Evolutionary conservation across 2,329 filamentous ascomycete species (phyloP).

Genomic region (Juglanconis juglandina): DNA sequence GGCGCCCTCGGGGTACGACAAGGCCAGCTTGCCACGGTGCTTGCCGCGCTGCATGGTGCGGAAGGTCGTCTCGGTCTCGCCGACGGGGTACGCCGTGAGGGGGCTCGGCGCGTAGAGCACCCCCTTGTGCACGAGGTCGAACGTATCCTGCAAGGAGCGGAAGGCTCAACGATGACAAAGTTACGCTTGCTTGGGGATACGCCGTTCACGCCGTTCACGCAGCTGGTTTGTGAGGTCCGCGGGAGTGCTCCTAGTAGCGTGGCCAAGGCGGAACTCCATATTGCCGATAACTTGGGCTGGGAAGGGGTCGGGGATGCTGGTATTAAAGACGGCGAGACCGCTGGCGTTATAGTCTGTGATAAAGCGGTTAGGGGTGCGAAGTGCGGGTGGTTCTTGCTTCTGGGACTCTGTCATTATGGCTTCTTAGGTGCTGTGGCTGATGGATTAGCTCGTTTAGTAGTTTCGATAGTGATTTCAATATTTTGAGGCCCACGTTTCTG

Average conservation of each 20-base stretch:
- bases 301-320: slow-evolving; percentile 22
- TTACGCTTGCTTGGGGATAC: too few relatives aligned
- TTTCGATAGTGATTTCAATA: too few relatives aligned
- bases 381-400: neutral
- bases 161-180: too few relatives aligned
- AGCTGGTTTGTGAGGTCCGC: slow-evolving; percentile 39
- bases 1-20: neutral
- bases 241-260: slow-evolving; percentile 46
- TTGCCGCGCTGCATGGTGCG: slow-evolving; percentile 28
- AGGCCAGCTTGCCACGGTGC: neutral
- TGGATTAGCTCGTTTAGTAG: too few relatives aligned
- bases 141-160: too few relatives aligned
- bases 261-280: slow-evolving; percentile 31
- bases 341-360: slow-evolving; percentile 32
- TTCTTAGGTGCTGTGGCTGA: too few relatives aligned
- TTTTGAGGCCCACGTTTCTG: too few relatives aligned
- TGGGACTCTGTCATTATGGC: slow-evolving; percentile 9
- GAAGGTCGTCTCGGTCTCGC: slow-evolving; percentile 33
- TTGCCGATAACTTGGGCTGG: slow-evolving; percentile 26
- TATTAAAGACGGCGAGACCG: slow-evolving; percentile 34
- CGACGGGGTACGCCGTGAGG: slow-evolving; percentile 17
- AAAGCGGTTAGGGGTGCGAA: slow-evolving; percentile 24
- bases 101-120: slow-evolving; percentile 6
- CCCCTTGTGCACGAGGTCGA: neutral
- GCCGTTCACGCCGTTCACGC: too few relatives aligned